Conservation (phyloP, 441 rosid species). For the Pelargonium citronellum region DNA sequence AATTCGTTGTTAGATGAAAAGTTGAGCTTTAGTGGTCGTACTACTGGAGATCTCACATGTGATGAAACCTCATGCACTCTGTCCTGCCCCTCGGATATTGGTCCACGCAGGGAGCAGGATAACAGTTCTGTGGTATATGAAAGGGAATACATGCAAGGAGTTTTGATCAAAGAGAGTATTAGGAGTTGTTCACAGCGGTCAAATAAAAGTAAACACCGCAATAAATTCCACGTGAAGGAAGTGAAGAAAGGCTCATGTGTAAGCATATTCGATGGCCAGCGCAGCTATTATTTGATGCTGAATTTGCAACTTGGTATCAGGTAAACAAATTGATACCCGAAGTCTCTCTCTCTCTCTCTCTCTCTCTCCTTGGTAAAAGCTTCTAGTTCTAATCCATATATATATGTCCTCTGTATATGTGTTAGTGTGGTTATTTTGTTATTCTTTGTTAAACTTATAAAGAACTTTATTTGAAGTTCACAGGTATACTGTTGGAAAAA, state of each 20-base stretch:
- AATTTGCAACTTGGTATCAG: conserved; percentile 97
- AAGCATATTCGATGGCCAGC: conserved; percentile 39
- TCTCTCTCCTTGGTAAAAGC: too few relatives aligned
- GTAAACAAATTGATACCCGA: conserved; percentile 32
- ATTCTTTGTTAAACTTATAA: conserved; percentile 1
- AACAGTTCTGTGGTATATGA: conserved; percentile 49
- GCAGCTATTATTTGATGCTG: conserved; percentile 72
- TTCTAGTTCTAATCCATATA: too few relatives aligned
- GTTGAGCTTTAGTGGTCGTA: conserved; percentile 28
- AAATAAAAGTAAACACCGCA: conserved; percentile 40
- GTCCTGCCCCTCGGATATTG: conserved; percentile 34
- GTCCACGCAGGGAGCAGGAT: conserved; percentile 35
- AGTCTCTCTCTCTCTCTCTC: not conserved
- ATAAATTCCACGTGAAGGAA: conserved; percentile 40
- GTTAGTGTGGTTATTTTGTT: too few relatives aligned
- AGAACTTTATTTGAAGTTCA: conserved; percentile 40
- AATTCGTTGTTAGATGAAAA: conserved; percentile 40
- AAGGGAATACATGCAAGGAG: conserved; percentile 92
- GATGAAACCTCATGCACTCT: conserved; percentile 36
- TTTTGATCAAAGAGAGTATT: conserved; percentile 61
- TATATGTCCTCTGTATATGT: too few relatives aligned
- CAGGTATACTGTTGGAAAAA: conserved; percentile 97
- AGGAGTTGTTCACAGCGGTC: conserved; percentile 35
- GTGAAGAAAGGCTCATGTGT: conserved; percentile 39
- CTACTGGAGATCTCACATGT: conserved; percentile 30